A percentile compares a stretch with the other conserved stretches of the same genome.
Conservation (phyloP, 257 asterid genomes). For the Ehretia macrophylla region DNA sequence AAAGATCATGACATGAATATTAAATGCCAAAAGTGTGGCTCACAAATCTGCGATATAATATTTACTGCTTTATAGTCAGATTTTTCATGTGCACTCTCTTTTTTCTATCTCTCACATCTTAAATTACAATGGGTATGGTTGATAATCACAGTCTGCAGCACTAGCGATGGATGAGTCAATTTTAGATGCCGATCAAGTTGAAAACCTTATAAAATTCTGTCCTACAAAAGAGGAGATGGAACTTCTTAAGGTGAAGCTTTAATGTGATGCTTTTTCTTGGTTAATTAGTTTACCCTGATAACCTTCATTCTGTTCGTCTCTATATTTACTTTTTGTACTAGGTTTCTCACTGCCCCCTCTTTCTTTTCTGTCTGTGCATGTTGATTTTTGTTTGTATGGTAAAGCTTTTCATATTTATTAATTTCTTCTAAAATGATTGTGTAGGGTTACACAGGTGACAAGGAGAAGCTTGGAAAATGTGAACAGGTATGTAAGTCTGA, state of each 20-base stretch:
- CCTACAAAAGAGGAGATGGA: conserved; percentile 99
- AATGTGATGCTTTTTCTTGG: not conserved
- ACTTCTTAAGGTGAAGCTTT: conserved; percentile 72
- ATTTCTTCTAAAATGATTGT: conserved; percentile 21
- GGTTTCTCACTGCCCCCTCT: not conserved
- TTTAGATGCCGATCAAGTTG: conserved; percentile 98
- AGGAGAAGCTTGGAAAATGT: conserved; percentile 85
- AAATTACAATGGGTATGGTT: conserved; percentile 8
- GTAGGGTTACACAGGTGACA: conserved; percentile 86
- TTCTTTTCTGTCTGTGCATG: not conserved
- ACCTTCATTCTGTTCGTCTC: not conserved
- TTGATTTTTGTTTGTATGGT: not conserved
- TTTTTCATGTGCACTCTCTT: too few relatives aligned
- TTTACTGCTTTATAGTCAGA: too few relatives aligned
- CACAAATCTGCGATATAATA: too few relatives aligned
- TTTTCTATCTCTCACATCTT: too few relatives aligned
- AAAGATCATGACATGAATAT: too few relatives aligned
- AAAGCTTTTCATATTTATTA: conserved; percentile 7
- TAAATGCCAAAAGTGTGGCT: too few relatives aligned
- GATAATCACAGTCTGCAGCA: conserved; percentile 77
- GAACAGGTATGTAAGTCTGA: conserved; percentile 80
- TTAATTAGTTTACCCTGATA: not conserved
- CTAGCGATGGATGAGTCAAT: conserved; percentile 94
- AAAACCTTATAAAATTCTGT: conserved; percentile 90
- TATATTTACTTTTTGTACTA: not conserved